Evolutionary conservation across 2,329 filamentous ascomycete species (phyloP).

Genomic region (Fusarium keratoplasticum): DNA sequence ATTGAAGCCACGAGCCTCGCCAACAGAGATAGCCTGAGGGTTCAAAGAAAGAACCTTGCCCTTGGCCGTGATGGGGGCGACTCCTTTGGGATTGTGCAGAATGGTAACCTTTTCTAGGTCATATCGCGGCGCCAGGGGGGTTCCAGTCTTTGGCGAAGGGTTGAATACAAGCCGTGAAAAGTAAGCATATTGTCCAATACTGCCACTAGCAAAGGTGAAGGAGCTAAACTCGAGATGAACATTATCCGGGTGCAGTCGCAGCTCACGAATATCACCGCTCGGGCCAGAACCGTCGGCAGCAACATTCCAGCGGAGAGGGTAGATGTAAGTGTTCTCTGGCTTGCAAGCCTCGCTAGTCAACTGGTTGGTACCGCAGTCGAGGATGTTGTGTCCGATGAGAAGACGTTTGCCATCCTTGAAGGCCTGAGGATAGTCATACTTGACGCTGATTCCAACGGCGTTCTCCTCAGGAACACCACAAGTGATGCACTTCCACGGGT

Average conservation of each 20-base stretch:
- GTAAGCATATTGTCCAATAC: conserved; percentile 46
- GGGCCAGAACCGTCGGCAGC: conserved; percentile 43
- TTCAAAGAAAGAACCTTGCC: background rate
- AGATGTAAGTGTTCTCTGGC: background rate
- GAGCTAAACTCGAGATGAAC: conserved; percentile 56
- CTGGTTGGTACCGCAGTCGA: conserved; percentile 52
- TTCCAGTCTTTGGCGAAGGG: conserved; percentile 44
- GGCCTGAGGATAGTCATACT: conserved; percentile 55
- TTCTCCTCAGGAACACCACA: conserved; percentile 54
- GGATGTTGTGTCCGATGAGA: conserved; percentile 47
- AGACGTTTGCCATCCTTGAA: conserved; percentile 53
- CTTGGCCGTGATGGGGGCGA: background rate
- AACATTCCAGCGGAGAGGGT: conserved; percentile 23
- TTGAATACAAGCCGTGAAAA: conserved; percentile 56
- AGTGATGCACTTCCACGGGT: conserved; percentile 59
- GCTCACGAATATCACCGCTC: conserved; percentile 53
- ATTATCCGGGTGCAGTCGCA: conserved; percentile 60
- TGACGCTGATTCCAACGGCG: conserved; percentile 20
- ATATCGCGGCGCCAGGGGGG: conserved; percentile 49
- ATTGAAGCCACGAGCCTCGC: conserved; percentile 59
- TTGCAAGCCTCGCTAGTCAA: conserved; percentile 43
- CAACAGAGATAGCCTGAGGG: conserved; percentile 40
- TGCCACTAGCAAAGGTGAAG: conserved; percentile 37
- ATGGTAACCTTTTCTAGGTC: conserved; percentile 54
- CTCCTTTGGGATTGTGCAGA: conserved; percentile 43